Evolutionary conservation across 257 asterid species (phyloP), one percentile per base, ranked within the genome.

Genomic region (Cordia subcordata): DNA sequence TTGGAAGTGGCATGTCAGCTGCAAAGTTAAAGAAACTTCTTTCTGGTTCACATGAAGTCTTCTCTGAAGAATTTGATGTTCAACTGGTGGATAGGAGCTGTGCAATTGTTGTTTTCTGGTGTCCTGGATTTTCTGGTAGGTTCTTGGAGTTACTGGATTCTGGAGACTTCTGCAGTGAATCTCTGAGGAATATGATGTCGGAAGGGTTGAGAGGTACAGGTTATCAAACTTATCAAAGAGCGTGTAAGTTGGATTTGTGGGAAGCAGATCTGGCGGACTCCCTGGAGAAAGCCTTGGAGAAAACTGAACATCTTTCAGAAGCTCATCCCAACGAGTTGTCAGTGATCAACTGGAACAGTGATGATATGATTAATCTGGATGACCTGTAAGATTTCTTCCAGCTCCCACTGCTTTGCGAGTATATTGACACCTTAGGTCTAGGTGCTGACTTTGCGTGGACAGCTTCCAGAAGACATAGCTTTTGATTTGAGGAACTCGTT

Each of bases 31-130:
- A 83, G 71, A 66, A 51, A 57, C 66, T 84, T 63, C 78, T 92
- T 27, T 57, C 55, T 38, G 79, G 74, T 66, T 77, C 85, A 5
- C 86, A 82, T 38, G 83, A 78, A 55, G 73, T 78, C 35, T 77
- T 82, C 70, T 61, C 72, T 11, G 63, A 77, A 59, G 88, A 86
- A 51, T 85, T 79, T 65, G 90, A 88, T 63, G 82, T 88, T 65
- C 70, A 73, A 67, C 71, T 85, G 78, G 84, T 85, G 73, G 94
- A 88, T 73, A 70, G 69, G 74, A 82, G 79, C 59, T 84, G 96
- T 73, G 98, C 95, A 11, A 63, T 81, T 35, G 73, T 88, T 69
- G 86, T 81, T 68, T 91, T 88, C 67, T 60, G 81, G 85, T 72
- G 57, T 62, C 71, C 81, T 8, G 85, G 78, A 44, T 66, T 66